phyloP scores from a whole-genome alignment of 106 monocot species.

The Platanthera zijinensis region DNA sequence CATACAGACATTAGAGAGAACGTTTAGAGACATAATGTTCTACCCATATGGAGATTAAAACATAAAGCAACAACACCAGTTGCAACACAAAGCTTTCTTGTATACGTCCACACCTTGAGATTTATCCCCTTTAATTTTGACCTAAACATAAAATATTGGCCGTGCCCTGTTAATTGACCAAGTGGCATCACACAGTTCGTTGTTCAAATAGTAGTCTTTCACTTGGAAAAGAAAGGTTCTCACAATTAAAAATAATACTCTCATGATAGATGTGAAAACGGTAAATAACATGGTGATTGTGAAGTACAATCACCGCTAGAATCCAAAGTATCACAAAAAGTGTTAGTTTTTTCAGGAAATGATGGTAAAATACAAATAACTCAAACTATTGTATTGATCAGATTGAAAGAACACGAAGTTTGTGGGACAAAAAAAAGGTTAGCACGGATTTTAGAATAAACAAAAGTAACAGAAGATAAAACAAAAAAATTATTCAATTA shows the following conservation, averaged over 20 bases:
- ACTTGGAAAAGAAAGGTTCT: neutral
- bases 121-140: slow-evolving; percentile 94
- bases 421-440: neutral
- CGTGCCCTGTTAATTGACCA: neutral
- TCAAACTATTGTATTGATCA: neutral
- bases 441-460: neutral
- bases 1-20: neutral
- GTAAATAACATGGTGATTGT: neutral
- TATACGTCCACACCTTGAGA: slow-evolving; percentile 87
- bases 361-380: neutral
- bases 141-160: slow-evolving; percentile 33
- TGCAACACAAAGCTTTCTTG: slow-evolving; percentile 92
- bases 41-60: neutral
- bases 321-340: neutral
- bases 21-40: slow-evolving; percentile 14
- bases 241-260: neutral
- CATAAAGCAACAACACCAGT: slow-evolving; percentile 33
- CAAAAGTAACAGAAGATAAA: neutral
- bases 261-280: neutral
- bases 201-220: neutral
- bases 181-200: neutral
- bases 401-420: neutral
- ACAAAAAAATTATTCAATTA: neutral
- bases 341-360: neutral
- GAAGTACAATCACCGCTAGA: neutral